Percentiles rank a stretch among this genome's conserved stretches.
Conservation (phyloP, 805 yeast species). For the Saturnispora halmiae region DNA sequence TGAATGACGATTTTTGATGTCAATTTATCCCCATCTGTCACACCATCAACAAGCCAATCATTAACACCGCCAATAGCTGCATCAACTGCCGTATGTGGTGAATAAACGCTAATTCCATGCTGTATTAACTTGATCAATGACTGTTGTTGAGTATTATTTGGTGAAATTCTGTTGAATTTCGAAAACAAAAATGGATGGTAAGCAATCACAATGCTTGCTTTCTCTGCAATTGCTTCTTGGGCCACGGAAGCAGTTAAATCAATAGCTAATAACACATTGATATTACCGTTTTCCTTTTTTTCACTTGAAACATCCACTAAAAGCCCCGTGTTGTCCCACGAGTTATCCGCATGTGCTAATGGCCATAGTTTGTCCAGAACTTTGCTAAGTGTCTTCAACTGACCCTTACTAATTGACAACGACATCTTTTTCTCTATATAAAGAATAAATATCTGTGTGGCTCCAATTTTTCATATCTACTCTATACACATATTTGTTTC, state of each 20-base stretch:
- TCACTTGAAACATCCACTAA: conserved; percentile 55
- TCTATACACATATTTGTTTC: too few relatives aligned
- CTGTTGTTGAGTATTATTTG: conserved; percentile 47
- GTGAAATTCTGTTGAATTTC: conserved; percentile 70
- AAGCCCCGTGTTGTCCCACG: conserved; percentile 96
- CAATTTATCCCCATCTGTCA: conserved; percentile 20
- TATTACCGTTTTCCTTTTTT: conserved; percentile 7
- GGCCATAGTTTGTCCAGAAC: conserved; percentile 60
- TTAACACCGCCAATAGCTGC: conserved; percentile 91
- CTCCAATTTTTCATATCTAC: too few relatives aligned
- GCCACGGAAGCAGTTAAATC: conserved; percentile 81
- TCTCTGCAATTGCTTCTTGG: conserved; percentile 62
- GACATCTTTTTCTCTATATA: not conserved
- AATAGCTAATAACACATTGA: conserved; percentile 55
- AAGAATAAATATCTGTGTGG: too few relatives aligned
- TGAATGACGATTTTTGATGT: conserved; percentile 33
- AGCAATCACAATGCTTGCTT: conserved; percentile 59
- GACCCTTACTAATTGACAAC: conserved; percentile 1
- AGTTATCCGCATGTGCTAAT: conserved; percentile 62
- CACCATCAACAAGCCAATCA: conserved; percentile 73
- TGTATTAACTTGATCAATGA: conserved; percentile 66
- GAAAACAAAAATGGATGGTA: conserved; percentile 93
- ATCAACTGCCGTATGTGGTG: conserved; percentile 95
- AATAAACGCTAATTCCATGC: conserved; percentile 78
- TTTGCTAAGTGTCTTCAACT: not conserved